Conservation (phyloP, 2,329 filamentous ascomycete species). For the Cucurbitaria berberidis region DNA sequence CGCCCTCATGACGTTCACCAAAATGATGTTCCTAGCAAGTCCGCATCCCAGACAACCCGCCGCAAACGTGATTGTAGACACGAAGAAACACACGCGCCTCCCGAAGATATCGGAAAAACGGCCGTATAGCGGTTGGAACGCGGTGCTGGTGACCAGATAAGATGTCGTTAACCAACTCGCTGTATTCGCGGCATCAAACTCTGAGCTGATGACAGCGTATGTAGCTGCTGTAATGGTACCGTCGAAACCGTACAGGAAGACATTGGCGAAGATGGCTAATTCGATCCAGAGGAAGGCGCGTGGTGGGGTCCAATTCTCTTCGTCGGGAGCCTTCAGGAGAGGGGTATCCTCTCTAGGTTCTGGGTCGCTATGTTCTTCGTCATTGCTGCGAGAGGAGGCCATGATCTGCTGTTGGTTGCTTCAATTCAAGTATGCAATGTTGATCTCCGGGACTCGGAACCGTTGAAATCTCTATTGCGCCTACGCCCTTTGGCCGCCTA, state of each 20-base stretch:
- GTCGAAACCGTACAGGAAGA: constrained; percentile 65
- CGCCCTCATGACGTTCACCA: constrained; percentile 36
- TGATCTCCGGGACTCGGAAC: not conserved
- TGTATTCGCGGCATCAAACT: constrained; percentile 55
- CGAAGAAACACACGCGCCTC: constrained; percentile 48
- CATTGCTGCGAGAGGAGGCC: not conserved
- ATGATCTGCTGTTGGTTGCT: not conserved
- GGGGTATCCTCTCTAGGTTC: constrained; percentile 7
- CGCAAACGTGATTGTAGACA: constrained; percentile 39
- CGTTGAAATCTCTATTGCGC: not conserved
- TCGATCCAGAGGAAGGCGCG: constrained; percentile 30
- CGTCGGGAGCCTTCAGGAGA: constrained; percentile 23
- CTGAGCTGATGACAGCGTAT: constrained; percentile 49
- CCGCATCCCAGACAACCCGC: constrained; percentile 41
- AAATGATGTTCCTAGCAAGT: constrained; percentile 27
- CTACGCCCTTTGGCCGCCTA: not conserved
- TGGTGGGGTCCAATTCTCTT: constrained; percentile 27
- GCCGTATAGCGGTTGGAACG: constrained; percentile 69
- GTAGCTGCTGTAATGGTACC: constrained; percentile 54
- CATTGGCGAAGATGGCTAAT: constrained; percentile 65
- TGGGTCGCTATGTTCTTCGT: not conserved
- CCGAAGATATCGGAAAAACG: constrained; percentile 66
- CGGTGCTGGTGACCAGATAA: constrained; percentile 62
- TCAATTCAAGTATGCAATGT: not conserved
- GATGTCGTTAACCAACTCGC: constrained; percentile 60